Percentiles rank a stretch among this genome's conserved stretches.
phyloP scores from a whole-genome alignment of 352 stramenopile species.

The Pythium myriotylum region DNA sequence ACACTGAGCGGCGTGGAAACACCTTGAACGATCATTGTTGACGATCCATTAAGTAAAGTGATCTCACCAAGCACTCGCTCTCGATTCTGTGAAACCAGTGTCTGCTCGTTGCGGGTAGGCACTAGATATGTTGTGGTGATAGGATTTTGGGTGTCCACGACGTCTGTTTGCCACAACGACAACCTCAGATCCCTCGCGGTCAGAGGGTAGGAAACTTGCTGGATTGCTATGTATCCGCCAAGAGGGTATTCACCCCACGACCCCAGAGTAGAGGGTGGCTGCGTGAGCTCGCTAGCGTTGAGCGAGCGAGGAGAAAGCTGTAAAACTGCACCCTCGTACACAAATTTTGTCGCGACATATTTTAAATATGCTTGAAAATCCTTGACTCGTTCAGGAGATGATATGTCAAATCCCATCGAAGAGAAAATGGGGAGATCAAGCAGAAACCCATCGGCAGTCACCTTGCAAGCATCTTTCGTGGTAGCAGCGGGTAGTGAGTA shows the following conservation, averaged over 20 bases:
- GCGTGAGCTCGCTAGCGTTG: neutral
- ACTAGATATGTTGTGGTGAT: constrained; percentile 28
- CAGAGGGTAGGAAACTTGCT: constrained; percentile 30
- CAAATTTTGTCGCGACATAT: constrained; percentile 58
- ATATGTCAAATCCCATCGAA: constrained; percentile 27
- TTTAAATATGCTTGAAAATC: constrained; percentile 57
- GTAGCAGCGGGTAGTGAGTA: constrained; percentile 29
- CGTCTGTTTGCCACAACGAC: constrained; percentile 25
- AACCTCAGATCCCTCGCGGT: neutral
- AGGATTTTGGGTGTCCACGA: neutral
- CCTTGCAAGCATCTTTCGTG: constrained; percentile 28
- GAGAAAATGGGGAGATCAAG: constrained; percentile 41
- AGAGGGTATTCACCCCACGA: constrained; percentile 13
- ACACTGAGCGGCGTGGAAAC: constrained; percentile 29
- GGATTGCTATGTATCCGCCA: constrained; percentile 21
- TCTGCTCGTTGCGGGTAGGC: constrained; percentile 27
- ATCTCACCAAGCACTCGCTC: constrained; percentile 45
- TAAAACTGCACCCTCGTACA: constrained; percentile 48
- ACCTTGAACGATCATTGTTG: constrained; percentile 34
- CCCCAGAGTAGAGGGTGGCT: neutral
- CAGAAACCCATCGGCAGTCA: constrained; percentile 21
- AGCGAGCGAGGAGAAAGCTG: constrained; percentile 14
- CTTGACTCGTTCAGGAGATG: constrained; percentile 29
- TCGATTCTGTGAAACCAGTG: constrained; percentile 34
- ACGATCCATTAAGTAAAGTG: constrained; percentile 38